Evolutionary conservation across 768 basidiomycete species (phyloP).

Genomic region (Agrocybe pediades): DNA sequence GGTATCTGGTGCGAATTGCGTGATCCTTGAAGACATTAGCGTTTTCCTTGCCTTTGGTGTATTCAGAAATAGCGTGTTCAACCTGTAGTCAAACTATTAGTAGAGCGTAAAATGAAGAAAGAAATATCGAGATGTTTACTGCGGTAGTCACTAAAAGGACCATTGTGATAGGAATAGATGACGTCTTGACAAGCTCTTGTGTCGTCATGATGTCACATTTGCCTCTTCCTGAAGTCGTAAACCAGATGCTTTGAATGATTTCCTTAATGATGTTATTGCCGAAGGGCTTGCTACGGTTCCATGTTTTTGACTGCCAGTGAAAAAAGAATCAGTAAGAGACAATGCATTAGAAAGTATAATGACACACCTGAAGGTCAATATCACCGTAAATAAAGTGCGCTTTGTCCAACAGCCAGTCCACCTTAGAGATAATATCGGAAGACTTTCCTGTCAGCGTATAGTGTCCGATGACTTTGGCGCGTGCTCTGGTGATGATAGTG

Average conservation of each 20-base stretch:
- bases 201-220: background rate
- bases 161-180: background rate
- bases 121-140: background rate
- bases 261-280: constrained; percentile 1
- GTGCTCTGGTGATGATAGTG: constrained; percentile 2
- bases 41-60: background rate
- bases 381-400: constrained; percentile 4
- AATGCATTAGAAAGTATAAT: background rate
- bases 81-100: background rate
- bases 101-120: background rate
- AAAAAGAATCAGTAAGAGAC: background rate
- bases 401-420: constrained; percentile 1
- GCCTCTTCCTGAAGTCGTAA: background rate
- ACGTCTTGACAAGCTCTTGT: background rate
- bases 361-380: background rate
- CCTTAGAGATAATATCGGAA: background rate
- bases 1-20: background rate
- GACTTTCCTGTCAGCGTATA: background rate
- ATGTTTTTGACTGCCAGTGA: background rate
- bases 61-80: background rate
- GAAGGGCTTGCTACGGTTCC: background rate
- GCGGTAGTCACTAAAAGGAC: background rate
- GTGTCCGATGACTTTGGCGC: background rate
- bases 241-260: background rate
- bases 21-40: background rate